Evolutionary conservation across 495 filamentous ascomycete genomes (phyloP).

Genomic region (Aspergillus nanangensis): DNA sequence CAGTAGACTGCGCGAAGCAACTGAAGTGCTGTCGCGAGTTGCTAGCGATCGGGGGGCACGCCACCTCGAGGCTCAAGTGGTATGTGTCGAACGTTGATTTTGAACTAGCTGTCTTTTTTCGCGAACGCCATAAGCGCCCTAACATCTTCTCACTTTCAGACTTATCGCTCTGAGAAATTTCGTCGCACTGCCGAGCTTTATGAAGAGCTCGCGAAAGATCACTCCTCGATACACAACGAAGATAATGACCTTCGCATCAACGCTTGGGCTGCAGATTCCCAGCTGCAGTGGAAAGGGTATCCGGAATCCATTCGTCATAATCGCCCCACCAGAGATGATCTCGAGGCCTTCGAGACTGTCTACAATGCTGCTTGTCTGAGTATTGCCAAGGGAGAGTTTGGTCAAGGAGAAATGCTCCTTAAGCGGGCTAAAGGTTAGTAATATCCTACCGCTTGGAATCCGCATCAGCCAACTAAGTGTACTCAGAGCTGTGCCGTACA

Average conservation of each 20-base stretch:
- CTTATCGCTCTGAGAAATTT: constrained; percentile 83
- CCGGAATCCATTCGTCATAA: constrained; percentile 47
- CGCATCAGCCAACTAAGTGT: constrained; percentile 10
- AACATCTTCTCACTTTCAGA: constrained; percentile 31
- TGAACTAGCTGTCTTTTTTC: background rate
- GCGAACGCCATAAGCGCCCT: background rate
- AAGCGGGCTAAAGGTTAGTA: constrained; percentile 69
- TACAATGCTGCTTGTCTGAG: constrained; percentile 89
- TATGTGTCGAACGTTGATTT: constrained; percentile 29
- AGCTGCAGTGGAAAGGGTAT: constrained; percentile 77
- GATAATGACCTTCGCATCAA: constrained; percentile 89
- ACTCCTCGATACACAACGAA: constrained; percentile 54
- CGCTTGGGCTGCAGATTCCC: constrained; percentile 70
- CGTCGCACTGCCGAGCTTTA: constrained; percentile 66
- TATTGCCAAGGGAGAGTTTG: constrained; percentile 74
- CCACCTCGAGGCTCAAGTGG: constrained; percentile 87
- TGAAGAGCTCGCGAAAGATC: constrained; percentile 48
- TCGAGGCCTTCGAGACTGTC: constrained; percentile 88
- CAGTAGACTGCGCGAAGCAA: constrained; percentile 70
- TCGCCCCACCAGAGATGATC: constrained; percentile 65
- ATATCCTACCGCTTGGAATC: background rate
- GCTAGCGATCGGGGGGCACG: constrained; percentile 56
- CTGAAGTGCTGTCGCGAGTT: constrained; percentile 46
- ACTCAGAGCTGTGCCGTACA: constrained; percentile 70
- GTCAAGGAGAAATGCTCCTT: constrained; percentile 70